These are phyloP conservation scores for Orbilia javanica DNA, from an alignment of 2,329 filamentous ascomycete genomes.

Conservation along the genomic window DNA sequence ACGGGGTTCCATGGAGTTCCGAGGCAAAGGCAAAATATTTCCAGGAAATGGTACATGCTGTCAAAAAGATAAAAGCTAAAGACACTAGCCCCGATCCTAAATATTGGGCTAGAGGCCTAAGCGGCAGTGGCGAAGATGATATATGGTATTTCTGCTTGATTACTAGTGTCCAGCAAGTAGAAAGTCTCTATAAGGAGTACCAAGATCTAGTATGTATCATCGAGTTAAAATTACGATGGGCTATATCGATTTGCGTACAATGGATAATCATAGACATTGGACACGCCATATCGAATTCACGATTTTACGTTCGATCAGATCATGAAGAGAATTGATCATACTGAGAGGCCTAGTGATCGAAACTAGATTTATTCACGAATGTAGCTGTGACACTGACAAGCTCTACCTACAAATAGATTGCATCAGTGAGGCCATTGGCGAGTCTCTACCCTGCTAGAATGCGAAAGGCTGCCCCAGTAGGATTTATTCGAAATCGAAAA, in stretches of 20 bases:
- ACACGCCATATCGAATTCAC: not conserved
- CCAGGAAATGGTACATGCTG: not conserved
- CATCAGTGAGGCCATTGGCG: not conserved
- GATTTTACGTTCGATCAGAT: no score
- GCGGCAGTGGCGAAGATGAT: not conserved
- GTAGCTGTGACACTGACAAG: not conserved
- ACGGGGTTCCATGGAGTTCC: not conserved
- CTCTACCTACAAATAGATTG: not conserved
- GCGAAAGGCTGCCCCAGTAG: not conserved
- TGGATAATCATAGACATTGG: not conserved
- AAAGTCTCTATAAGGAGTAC: not conserved
- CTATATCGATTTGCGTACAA: not conserved
- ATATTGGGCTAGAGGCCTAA: not conserved
- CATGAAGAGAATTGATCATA: no score
- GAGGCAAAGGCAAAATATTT: not conserved
- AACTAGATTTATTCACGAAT: no score
- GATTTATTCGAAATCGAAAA: conserved; percentile 1
- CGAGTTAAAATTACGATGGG: no score
- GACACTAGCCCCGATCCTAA: not conserved
- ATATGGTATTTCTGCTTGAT: conserved; percentile 1
- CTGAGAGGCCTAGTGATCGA: no score
- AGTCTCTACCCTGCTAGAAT: not conserved
- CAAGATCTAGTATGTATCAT: not conserved
- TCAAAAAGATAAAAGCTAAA: not conserved
- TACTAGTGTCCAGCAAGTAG: not conserved